Conservation (phyloP, 2,329 filamentous ascomycete species). For the Aureobasidium sp. region DNA sequence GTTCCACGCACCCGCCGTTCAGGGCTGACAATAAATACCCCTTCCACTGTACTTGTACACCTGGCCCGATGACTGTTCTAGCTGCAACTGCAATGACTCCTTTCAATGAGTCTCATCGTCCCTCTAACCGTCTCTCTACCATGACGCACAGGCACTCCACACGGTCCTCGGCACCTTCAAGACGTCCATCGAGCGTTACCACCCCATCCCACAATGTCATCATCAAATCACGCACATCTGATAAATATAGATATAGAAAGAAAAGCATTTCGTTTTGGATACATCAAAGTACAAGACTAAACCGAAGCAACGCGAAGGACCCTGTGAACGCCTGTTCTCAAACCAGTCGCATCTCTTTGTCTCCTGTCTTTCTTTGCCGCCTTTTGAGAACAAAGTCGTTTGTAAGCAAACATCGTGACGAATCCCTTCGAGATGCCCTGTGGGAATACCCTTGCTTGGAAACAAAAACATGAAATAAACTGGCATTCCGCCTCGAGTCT, state of each 20-base stretch:
- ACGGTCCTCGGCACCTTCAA: background rate
- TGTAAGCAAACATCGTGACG: background rate
- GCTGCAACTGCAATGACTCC: background rate
- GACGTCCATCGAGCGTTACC: background rate
- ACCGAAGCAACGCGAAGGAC: background rate
- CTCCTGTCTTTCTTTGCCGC: background rate
- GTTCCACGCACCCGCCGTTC: background rate
- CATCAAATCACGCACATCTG: background rate
- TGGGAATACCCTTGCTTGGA: slow-evolving; percentile 6
- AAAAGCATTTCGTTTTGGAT: background rate
- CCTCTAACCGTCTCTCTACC: background rate
- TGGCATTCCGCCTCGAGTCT: background rate
- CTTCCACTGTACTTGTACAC: background rate
- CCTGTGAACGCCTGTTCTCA: background rate
- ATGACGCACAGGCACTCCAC: background rate
- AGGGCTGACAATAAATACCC: background rate
- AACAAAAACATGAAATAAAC: background rate
- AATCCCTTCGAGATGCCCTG: slow-evolving; percentile 1
- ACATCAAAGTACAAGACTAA: background rate
- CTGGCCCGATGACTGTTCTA: background rate
- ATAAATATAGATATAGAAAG: background rate
- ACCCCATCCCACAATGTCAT: background rate
- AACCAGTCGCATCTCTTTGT: background rate
- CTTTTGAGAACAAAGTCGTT: background rate
- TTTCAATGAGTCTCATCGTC: background rate